Conservation (phyloP, 2,329 filamentous ascomycete genomes). For the Nemania serpens region DNA sequence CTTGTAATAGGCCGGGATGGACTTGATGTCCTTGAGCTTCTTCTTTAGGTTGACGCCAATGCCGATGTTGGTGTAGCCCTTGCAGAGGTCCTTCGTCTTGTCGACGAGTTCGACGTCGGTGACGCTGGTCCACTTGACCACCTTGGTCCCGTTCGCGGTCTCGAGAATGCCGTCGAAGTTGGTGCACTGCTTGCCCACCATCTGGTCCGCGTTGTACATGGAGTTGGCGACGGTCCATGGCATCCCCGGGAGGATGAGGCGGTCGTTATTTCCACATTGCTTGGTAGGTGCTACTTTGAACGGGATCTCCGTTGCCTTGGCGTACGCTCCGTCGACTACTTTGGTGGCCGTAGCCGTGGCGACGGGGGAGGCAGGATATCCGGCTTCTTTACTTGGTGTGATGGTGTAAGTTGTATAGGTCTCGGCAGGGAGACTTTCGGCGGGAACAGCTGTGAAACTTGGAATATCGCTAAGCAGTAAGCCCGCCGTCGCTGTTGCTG, state of each 20-base stretch:
- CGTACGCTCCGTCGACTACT: conserved; percentile 3
- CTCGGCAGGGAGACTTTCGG: conserved; percentile 3
- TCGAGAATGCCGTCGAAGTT: conserved; percentile 23
- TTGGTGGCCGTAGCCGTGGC: not conserved
- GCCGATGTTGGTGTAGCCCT: conserved; percentile 29
- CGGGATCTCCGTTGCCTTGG: conserved; percentile 14
- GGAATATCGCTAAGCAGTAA: conserved; percentile 12
- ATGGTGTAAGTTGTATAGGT: conserved; percentile 17
- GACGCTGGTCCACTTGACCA: conserved; percentile 24
- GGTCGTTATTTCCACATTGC: conserved; percentile 27
- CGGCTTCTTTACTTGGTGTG: not conserved
- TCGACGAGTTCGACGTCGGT: conserved; percentile 21
- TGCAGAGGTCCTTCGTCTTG: conserved; percentile 26
- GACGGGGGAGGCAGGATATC: not conserved
- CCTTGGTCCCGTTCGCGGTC: conserved; percentile 12
- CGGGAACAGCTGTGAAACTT: conserved; percentile 3
- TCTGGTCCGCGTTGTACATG: conserved; percentile 28
- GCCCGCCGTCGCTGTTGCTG: conserved; percentile 10
- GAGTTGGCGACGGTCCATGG: conserved; percentile 31
- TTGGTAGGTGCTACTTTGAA: conserved; percentile 17
- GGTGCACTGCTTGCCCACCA: conserved; percentile 29
- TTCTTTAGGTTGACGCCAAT: conserved; percentile 25
- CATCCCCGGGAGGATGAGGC: conserved; percentile 23
- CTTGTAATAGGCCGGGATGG: conserved; percentile 26
- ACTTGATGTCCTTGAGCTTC: conserved; percentile 23